Evolutionary conservation across 352 stramenopile species (phyloP).

Genomic region (Pythium sp.): DNA sequence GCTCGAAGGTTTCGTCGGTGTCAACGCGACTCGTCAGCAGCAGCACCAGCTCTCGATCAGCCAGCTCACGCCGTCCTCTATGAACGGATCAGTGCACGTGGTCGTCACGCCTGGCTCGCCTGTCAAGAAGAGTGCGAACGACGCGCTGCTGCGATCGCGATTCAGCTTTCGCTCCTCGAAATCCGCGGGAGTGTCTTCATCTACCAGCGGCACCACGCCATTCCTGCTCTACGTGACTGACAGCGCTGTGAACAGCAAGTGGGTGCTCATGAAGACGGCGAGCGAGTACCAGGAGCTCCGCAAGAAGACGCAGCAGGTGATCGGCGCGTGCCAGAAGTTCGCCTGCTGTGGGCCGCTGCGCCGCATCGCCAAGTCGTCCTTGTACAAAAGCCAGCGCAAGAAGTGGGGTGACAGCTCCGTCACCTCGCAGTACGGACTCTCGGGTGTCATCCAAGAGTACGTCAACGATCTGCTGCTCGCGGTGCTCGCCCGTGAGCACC

Average conservation of each 20-base stretch:
- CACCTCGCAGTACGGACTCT: conserved; percentile 41
- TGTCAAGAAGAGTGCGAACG: conserved; percentile 30
- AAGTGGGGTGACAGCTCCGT: conserved; percentile 31
- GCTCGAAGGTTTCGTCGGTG: conserved; percentile 54
- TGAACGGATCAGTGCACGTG: conserved; percentile 36
- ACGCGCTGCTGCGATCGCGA: conserved; percentile 10
- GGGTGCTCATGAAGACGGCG: conserved; percentile 59
- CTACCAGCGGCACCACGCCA: conserved; percentile 13
- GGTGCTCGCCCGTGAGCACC: conserved; percentile 29
- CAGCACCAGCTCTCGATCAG: conserved; percentile 16
- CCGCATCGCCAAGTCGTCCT: conserved; percentile 39
- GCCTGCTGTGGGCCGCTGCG: conserved; percentile 62
- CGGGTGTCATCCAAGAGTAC: conserved; percentile 53
- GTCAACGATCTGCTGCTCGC: conserved; percentile 57
- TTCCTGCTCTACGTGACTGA: conserved; percentile 83
- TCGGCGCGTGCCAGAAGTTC: conserved; percentile 36
- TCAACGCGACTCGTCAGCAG: conserved; percentile 7
- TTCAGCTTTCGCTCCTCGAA: conserved; percentile 12
- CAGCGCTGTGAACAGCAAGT: conserved; percentile 58
- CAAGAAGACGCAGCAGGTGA: conserved; percentile 28
- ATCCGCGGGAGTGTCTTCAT: conserved; percentile 3
- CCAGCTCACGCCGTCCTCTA: conserved; percentile 2
- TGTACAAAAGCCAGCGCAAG: conserved; percentile 37
- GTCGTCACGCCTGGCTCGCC: conserved; percentile 69
- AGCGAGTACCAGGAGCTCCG: conserved; percentile 46